Conservation (phyloP, 2,329 filamentous ascomycete species). For the Diaporthe destruens region DNA sequence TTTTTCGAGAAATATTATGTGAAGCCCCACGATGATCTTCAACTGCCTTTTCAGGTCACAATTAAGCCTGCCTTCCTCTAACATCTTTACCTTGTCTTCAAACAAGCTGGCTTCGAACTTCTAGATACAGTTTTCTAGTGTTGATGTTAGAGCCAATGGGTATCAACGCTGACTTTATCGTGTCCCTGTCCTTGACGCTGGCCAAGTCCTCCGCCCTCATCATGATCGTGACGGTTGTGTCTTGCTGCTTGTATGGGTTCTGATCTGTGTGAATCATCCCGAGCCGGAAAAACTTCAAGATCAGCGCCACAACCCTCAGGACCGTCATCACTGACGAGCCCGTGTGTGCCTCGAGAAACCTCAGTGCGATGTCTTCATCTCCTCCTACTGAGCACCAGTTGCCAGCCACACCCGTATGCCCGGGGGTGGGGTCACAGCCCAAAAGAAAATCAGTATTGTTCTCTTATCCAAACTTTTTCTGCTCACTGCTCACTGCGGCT, state of each 20-base stretch:
- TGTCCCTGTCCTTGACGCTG: background rate
- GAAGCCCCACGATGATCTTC: slow-evolving; percentile 16
- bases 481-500: no score
- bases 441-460: no score
- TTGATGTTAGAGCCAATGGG: background rate
- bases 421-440: no score
- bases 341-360: no score
- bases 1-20: background rate
- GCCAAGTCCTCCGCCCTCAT: background rate
- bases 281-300: no score
- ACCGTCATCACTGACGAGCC: no score
- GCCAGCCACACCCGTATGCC: no score
- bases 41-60: background rate
- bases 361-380: no score
- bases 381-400: no score
- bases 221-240: slow-evolving; percentile 1
- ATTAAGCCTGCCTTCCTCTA: background rate
- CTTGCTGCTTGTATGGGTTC: background rate
- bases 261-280: no score
- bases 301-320: no score
- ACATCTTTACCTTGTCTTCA: background rate
- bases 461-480: no score
- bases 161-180: slow-evolving; percentile 3
- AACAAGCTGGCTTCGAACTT: slow-evolving; percentile 21
- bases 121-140: background rate